Conservation (phyloP, 208 protist genomes). For the Crithidia sp. region DNA sequence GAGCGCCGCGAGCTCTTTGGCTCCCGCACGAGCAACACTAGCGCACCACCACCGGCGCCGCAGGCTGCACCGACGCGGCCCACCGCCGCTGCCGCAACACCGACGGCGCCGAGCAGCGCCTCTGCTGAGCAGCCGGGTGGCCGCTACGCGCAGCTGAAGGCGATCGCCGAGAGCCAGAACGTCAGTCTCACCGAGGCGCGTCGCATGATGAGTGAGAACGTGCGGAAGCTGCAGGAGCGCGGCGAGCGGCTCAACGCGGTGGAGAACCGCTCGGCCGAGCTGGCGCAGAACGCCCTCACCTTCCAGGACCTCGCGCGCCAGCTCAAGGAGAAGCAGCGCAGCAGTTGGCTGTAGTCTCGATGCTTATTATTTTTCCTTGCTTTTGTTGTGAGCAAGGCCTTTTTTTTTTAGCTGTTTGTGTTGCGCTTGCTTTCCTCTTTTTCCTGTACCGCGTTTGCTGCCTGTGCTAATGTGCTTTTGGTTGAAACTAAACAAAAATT, state of each 20-base stretch:
- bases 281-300: slow-evolving; percentile 69
- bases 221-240: slow-evolving; percentile 68
- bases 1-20: slow-evolving; percentile 43
- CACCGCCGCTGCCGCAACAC: not conserved
- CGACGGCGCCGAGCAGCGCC: slow-evolving; percentile 2
- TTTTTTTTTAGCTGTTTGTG: not conserved
- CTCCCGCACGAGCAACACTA: slow-evolving; percentile 1
- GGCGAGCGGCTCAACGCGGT: slow-evolving; percentile 71
- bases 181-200: slow-evolving; percentile 82
- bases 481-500: too few species aligned
- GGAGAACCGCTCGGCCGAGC: slow-evolving; percentile 62
- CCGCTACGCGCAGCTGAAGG: slow-evolving; percentile 82
- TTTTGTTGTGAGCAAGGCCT: not conserved
- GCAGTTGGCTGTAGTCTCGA: slow-evolving; percentile 64
- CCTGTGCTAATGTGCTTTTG: not conserved
- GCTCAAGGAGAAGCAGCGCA: slow-evolving; percentile 81
- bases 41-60: not conserved
- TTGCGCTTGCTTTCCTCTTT: not conserved
- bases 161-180: slow-evolving; percentile 75
- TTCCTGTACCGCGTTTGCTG: not conserved
- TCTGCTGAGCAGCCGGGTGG: slow-evolving; percentile 30
- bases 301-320: slow-evolving; percentile 75
- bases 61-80: slow-evolving; percentile 4
- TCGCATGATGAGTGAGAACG: slow-evolving; percentile 85
- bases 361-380: not conserved